Percentiles rank a stretch among this genome's conserved stretches.
phyloP scores from a whole-genome alignment of 2,329 filamentous ascomycete species.

The Sclerotinia trifoliorum region DNA sequence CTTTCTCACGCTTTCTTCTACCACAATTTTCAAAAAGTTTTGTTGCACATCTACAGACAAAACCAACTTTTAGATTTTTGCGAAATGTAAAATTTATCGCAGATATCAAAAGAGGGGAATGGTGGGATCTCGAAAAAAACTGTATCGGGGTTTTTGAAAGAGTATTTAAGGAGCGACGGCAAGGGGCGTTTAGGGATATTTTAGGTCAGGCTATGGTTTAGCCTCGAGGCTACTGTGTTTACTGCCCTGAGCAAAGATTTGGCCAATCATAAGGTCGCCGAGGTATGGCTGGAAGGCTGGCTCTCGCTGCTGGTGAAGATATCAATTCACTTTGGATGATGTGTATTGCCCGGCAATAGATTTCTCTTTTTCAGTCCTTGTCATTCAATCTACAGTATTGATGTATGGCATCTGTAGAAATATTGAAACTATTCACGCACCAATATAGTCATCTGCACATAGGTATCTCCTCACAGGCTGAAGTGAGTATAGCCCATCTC shows the following conservation, averaged over 20 bases:
- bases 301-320: neutral
- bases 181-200: neutral
- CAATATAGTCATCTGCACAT: neutral
- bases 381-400: neutral
- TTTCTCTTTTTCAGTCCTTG: neutral
- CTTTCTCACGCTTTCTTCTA: neutral
- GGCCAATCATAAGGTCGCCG: neutral
- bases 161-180: neutral
- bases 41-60: neutral
- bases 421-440: neutral
- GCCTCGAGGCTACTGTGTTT: slow-evolving; percentile 10
- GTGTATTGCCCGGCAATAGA: neutral
- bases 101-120: neutral
- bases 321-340: neutral
- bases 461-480: neutral
- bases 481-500: neutral
- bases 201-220: neutral
- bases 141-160: neutral
- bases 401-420: neutral
- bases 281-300: neutral
- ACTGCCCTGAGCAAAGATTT: too few species aligned
- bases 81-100: neutral
- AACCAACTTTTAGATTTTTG: neutral
- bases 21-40: neutral
- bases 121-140: neutral